Conservation (phyloP, 2,329 filamentous ascomycete genomes). For the Furcasterigmium furcatum region DNA sequence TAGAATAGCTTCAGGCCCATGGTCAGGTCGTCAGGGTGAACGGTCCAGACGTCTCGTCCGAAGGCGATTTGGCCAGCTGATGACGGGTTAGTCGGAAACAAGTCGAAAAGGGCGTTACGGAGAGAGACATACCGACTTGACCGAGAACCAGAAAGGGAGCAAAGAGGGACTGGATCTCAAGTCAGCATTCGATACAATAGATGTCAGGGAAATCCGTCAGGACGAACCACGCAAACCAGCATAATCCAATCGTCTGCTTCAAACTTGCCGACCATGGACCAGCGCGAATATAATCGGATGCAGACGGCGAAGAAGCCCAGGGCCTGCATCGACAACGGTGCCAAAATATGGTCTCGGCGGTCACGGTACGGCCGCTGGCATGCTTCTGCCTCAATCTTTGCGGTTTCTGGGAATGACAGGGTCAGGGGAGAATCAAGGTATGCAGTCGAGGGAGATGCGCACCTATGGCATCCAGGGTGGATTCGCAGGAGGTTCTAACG, state of each 20-base stretch:
- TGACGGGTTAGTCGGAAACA: constrained; percentile 4
- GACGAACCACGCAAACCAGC: constrained; percentile 26
- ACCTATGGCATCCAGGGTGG: constrained; percentile 20
- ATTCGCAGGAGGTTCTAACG: constrained; percentile 17
- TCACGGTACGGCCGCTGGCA: constrained; percentile 27
- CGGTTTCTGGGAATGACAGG: constrained; percentile 18
- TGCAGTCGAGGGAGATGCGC: not conserved
- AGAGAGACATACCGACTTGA: constrained; percentile 20
- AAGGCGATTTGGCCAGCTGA: constrained; percentile 23
- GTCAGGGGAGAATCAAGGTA: not conserved
- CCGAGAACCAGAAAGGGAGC: constrained; percentile 25
- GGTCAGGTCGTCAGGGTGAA: constrained; percentile 20
- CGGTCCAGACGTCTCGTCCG: constrained; percentile 34
- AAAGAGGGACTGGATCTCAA: constrained; percentile 19
- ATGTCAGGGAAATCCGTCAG: not conserved
- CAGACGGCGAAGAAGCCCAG: constrained; percentile 28
- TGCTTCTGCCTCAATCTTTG: constrained; percentile 23
- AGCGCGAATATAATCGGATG: constrained; percentile 32
- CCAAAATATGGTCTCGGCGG: constrained; percentile 25
- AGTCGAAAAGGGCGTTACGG: no score
- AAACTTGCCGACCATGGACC: constrained; percentile 22
- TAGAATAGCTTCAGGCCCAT: constrained; percentile 26
- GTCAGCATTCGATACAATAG: not conserved
- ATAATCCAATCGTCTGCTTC: constrained; percentile 37
- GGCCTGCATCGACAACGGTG: constrained; percentile 29